A percentile compares a stretch with the other conserved stretches of the same genome.
Evolutionary conservation across 345 rosid genomes (phyloP).

Genomic region (Euclidium syriacum): DNA sequence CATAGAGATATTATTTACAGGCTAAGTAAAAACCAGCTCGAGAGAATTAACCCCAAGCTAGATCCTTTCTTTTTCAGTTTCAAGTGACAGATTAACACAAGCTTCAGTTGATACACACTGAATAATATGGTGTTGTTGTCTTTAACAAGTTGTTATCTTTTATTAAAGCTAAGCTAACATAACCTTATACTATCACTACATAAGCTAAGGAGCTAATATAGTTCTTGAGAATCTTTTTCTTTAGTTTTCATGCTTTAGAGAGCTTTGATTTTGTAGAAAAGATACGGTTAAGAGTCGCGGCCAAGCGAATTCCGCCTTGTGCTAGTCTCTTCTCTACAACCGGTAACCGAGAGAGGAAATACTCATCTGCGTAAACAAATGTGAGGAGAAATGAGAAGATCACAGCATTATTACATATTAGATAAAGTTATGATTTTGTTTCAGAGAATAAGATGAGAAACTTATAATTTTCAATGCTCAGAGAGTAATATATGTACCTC

Average conservation of each 20-base stretch:
- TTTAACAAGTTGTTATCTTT: no score
- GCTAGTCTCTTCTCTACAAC: conserved; percentile 79
- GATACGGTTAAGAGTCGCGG: conserved; percentile 73
- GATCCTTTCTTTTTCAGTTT: no score
- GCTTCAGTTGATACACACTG: no score
- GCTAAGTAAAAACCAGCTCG: no score
- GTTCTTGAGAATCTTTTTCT: not conserved
- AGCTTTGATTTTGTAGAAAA: conserved; percentile 43
- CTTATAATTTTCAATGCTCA: not conserved
- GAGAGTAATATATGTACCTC: conserved; percentile 53
- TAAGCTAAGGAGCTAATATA: not conserved
- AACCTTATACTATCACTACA: not conserved
- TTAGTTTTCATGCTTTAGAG: conserved; percentile 40
- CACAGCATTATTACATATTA: conserved; percentile 10
- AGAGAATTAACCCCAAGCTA: no score
- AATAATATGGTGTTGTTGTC: no score
- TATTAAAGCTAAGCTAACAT: no score
- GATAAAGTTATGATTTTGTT: not conserved
- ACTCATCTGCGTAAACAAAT: conserved; percentile 48
- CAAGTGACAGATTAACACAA: no score
- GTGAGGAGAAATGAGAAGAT: not conserved
- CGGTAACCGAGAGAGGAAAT: conserved; percentile 76
- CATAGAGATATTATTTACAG: no score
- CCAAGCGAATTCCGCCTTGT: conserved; percentile 76
- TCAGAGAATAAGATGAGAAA: not conserved